Evolutionary conservation across 805 yeast species (phyloP), one percentile per base, ranked within the genome.

Genomic region (Ogataea degrootiae): DNA sequence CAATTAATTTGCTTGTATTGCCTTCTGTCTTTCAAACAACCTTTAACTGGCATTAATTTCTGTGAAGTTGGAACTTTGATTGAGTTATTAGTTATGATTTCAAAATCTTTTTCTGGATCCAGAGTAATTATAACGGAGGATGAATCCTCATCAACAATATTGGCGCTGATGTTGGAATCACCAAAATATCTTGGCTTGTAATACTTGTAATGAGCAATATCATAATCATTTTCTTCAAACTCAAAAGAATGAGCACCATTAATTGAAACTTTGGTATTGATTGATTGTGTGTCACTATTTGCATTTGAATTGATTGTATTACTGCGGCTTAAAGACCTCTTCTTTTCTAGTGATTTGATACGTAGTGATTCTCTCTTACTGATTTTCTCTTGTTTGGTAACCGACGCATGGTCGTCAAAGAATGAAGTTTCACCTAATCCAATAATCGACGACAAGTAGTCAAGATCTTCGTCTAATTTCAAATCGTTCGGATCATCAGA

Each of bases 371-470:
- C 57, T 19, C 62, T 44, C 43, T 62, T 66, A 21, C 56, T 58
- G 31, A 59, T 53, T 19, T 67, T 69, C 3, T 67, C 57, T 47
- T 66, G 65, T 26, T 36, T 43, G 8, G 58, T 43, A n/a, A 60
- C 46, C 15, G 52, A 57, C 29, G 61, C 44, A 46, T 49, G 43
- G 22, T 52, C 51, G 9, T 52, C 54, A 36, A 61, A 72, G 47
- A 72, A 69, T 1, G 68, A 56, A 2, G 74, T 70, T 43, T 72
- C 77, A 37, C 72, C 72, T 29, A 61, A 60, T 16, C 72, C 75
- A 31, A 67, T 67, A 35, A 71, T 54, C 33, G 67, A 68, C 6
- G 72, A 69, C 31, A 71, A 54, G 48, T 68, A 65, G n/a, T 64
- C 72, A 40, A 69, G 48, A 42, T 70, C 73, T 34, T 64, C 66